Base-by-base conservation (phyloP, 1,284 basidiomycete genomes). In the Cutaneotrichosporon curvatum region DNA sequence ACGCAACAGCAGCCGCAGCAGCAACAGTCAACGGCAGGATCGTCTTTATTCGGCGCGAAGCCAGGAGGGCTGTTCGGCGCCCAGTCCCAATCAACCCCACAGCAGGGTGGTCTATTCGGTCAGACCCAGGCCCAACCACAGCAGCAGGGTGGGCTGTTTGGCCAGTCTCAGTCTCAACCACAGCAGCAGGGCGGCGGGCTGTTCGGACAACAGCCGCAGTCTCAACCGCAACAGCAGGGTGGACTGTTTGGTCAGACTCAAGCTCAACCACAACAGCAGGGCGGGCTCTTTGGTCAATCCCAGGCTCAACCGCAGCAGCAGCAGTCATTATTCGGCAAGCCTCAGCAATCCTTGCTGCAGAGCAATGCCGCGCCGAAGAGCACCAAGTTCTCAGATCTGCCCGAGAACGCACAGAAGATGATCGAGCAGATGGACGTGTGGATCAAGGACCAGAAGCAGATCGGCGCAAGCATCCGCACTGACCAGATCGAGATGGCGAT, bases 301-400 rank as follows among this genome's bases (percentile, higher is more conserved):
- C 37, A 38, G 21, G 25, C 34, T 22, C 37, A 40, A 18, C 23
- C 9, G n/a, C 50, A 48, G 36, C 42, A 41, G 40, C 25, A 25
- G 35, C n/a, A 34, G 9, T 36, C 40, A 8, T 33, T 46, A 4
- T 46, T 46, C 28, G 38, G 38, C 16, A 19, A 34, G 33, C 38
- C 31, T 1, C 32, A 40, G 38, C 36, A 37, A 6, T 30, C 45
- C 7, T 25, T 37, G 34, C 23, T 40, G 32, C 40, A 31, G 40
- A 46, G 18, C 37, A 35, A 38, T 21, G 36, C 37, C 1, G 14
- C 40, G 18, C 50, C 48, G 3, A 68, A 67, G 51, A 54, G 50
- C 10, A 65, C 65, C 12, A 66, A 61, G 47, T 68, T 66, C 42
- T 51, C 65, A 3, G 68, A 70, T 34, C 45, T 67, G 11, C 66